Percentiles rank a stretch among this genome's conserved stretches.
These are phyloP conservation scores for Ilyonectria robusta DNA, from an alignment of 2,329 filamentous ascomycete species.

Conservation along the genomic window DNA sequence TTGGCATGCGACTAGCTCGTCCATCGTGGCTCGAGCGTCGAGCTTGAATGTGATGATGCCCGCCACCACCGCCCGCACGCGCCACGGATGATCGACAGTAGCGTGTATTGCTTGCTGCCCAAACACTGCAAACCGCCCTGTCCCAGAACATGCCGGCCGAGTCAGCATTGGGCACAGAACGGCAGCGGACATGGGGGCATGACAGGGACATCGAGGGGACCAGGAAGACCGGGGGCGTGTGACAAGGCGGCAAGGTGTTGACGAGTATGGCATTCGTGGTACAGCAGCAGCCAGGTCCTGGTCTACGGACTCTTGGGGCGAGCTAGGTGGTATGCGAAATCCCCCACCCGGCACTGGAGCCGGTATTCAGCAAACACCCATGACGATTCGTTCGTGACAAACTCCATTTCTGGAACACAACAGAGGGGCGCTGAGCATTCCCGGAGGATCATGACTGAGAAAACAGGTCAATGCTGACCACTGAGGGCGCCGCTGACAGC, in stretches of 20 bases:
- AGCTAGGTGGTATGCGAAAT: conserved; percentile 16
- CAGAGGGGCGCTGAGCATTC: conserved; percentile 6
- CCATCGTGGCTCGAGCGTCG: conserved; percentile 28
- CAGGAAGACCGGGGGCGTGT: conserved; percentile 1
- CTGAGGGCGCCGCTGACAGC: conserved; percentile 26
- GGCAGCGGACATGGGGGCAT: conserved; percentile 17
- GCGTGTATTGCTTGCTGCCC: conserved; percentile 32
- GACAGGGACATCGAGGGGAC: conserved; percentile 14
- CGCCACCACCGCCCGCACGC: conserved; percentile 31
- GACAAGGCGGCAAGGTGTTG: conserved; percentile 18
- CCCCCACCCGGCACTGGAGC: conserved; percentile 23
- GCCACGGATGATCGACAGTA: conserved; percentile 49
- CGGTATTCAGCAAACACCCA: conserved; percentile 17
- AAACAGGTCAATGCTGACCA: conserved; percentile 15
- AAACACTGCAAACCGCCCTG: conserved; percentile 6
- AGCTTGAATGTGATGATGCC: conserved; percentile 30
- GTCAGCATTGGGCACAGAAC: conserved; percentile 26
- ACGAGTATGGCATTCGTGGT: not conserved
- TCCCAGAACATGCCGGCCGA: conserved; percentile 16
- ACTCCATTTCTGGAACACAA: conserved; percentile 14
- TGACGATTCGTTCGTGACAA: conserved; percentile 14
- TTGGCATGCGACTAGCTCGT: conserved; percentile 18
- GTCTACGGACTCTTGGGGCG: conserved; percentile 5
- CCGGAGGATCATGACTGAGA: conserved; percentile 12
- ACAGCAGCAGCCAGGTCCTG: conserved; percentile 4